Evolutionary conservation across 2,329 filamentous ascomycete genomes (phyloP).

Genomic region (Exserohilum rostratum): DNA sequence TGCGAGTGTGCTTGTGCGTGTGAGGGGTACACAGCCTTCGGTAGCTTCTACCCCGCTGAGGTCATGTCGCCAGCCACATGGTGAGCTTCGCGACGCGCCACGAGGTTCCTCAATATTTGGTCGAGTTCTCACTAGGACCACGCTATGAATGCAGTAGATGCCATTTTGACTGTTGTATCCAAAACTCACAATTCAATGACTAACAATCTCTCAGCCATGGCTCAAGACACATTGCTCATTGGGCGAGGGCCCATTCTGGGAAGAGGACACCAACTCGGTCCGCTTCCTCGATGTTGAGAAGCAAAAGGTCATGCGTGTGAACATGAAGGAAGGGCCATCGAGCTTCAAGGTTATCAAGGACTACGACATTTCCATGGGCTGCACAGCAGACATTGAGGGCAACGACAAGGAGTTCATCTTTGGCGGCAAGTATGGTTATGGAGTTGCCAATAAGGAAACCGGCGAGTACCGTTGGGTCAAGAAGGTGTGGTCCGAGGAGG

Average conservation of each 20-base stretch:
- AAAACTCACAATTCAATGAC: not conserved
- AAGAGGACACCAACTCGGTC: slow-evolving; percentile 67
- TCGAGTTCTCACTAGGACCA: not conserved
- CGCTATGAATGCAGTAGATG: not conserved
- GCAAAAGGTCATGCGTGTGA: slow-evolving; percentile 73
- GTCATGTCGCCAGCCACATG: slow-evolving; percentile 18
- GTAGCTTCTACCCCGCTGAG: slow-evolving; percentile 25
- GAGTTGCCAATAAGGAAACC: slow-evolving; percentile 71
- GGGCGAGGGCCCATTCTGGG: slow-evolving; percentile 78
- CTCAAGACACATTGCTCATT: slow-evolving; percentile 69
- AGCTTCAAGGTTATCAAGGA: slow-evolving; percentile 62
- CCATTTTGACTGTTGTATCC: not conserved
- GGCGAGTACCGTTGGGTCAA: slow-evolving; percentile 63
- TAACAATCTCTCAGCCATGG: slow-evolving; percentile 49
- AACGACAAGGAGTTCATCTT: slow-evolving; percentile 74
- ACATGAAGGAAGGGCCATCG: slow-evolving; percentile 66
- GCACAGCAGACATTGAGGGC: slow-evolving; percentile 76
- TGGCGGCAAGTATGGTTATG: slow-evolving; percentile 81
- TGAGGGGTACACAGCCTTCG: slow-evolving; percentile 33
- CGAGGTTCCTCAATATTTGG: not conserved
- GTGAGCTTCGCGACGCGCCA: slow-evolving; percentile 5
- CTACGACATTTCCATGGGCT: slow-evolving; percentile 62
- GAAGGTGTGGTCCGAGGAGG: slow-evolving; percentile 60
- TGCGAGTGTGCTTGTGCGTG: slow-evolving; percentile 4
- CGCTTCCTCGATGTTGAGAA: slow-evolving; percentile 86